Evolutionary conservation across 441 rosid species (phyloP).

Genomic region (Adansonia grandidieri): DNA sequence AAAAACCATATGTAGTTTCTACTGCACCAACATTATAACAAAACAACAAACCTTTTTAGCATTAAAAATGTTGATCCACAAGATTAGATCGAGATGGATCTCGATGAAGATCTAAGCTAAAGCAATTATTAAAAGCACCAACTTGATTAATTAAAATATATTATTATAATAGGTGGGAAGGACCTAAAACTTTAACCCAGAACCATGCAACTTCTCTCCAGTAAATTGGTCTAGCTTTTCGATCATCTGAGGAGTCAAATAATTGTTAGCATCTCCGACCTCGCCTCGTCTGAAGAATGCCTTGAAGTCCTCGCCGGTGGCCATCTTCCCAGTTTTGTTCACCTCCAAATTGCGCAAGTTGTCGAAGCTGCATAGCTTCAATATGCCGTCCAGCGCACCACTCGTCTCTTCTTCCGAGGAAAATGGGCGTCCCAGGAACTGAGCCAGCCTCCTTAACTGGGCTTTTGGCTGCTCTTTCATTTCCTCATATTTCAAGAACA

Average conservation of each 20-base stretch:
- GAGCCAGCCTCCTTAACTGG: slow-evolving; percentile 42
- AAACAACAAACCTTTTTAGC: too few relatives aligned
- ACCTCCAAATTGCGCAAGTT: slow-evolving; percentile 54
- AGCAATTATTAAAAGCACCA: too few relatives aligned
- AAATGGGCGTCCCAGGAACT: slow-evolving; percentile 52
- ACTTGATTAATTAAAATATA: too few relatives aligned
- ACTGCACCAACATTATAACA: too few relatives aligned
- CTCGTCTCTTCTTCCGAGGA: slow-evolving; percentile 46
- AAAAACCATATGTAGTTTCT: too few relatives aligned
- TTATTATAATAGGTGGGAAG: too few relatives aligned
- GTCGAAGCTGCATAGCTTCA: slow-evolving; percentile 52
- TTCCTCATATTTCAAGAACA: slow-evolving; percentile 58
- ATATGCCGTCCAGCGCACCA: slow-evolving; percentile 37
- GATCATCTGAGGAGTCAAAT: slow-evolving; percentile 47
- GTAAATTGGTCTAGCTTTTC: slow-evolving; percentile 45
- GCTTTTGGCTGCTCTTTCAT: slow-evolving; percentile 35
- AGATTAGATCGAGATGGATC: too few relatives aligned
- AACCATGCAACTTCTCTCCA: slow-evolving; percentile 34
- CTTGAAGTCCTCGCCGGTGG: slow-evolving; percentile 34
- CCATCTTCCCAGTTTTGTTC: slow-evolving; percentile 42
- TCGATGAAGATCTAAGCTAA: too few relatives aligned
- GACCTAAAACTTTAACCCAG: slow-evolving; percentile 37
- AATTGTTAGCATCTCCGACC: slow-evolving; percentile 56
- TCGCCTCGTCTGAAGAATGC: slow-evolving; percentile 52
- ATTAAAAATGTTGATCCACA: too few relatives aligned